Evolutionary conservation across 1,284 basidiomycete genomes (phyloP).

Genomic region (Apiotrichum porosum): DNA sequence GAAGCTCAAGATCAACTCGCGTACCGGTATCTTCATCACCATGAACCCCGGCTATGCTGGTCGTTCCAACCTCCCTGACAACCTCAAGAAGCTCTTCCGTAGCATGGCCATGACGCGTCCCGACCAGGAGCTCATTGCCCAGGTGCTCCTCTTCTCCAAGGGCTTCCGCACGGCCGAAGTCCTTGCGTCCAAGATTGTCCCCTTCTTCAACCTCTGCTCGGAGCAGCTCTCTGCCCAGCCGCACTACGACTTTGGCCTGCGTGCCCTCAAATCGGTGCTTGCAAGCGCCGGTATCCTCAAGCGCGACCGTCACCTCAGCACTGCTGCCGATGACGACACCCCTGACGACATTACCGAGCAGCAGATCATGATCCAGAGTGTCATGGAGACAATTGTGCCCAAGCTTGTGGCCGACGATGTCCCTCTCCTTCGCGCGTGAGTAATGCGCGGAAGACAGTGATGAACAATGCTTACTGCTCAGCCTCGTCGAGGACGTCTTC

Average conservation of each 20-base stretch:
- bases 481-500: conserved; percentile 90
- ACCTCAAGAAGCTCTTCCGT: conserved; percentile 61
- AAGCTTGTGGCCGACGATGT: conserved; percentile 98
- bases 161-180: conserved; percentile 97
- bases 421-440: conserved; percentile 73
- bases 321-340: conserved; percentile 27
- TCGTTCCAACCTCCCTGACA: conserved; percentile 93
- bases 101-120: conserved; percentile 99
- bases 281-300: conserved; percentile 97
- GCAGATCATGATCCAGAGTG: conserved; percentile 96
- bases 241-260: conserved; percentile 98
- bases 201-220: conserved; percentile 97
- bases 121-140: conserved; percentile 95
- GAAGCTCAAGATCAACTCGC: conserved; percentile 83
- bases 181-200: conserved; percentile 94
- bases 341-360: conserved; percentile 75
- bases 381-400: conserved; percentile 98
- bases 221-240: conserved; percentile 96
- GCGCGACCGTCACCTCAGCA: conserved; percentile 66
- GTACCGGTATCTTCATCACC: conserved; percentile 96
- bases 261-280: conserved; percentile 93
- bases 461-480: conserved; percentile 38
- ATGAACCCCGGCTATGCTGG: conserved; percentile 97
- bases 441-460: conserved; percentile 49
- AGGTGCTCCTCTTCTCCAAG: conserved; percentile 99